A percentile compares a stretch with the other conserved stretches of the same genome.
Conservation (phyloP, 306 rosid species). For the Prunus campanulata region DNA sequence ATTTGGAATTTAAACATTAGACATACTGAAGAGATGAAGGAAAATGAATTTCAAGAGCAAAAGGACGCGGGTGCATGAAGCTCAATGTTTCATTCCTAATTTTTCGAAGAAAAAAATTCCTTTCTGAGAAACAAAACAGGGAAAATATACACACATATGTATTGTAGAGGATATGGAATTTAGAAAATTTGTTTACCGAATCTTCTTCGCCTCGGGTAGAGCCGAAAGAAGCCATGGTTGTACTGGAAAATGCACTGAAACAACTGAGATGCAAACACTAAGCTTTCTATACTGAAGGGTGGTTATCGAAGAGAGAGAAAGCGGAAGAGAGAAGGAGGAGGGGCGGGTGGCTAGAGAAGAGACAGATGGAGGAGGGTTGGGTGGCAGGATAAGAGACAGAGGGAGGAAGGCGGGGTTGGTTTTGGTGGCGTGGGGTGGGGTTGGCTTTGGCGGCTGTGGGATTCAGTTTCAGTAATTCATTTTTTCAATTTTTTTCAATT, state of each 20-base stretch:
- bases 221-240: constrained; percentile 30
- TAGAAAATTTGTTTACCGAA: constrained; percentile 23
- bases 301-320: too few species aligned
- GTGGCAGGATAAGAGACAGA: too few species aligned
- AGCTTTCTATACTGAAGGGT: neutral
- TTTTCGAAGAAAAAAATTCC: neutral
- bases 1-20: neutral
- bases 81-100: neutral
- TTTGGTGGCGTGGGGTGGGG: too few species aligned
- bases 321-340: too few species aligned
- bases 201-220: constrained; percentile 27
- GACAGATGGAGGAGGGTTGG: too few species aligned
- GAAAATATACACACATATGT: neutral
- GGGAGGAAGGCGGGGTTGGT: too few species aligned
- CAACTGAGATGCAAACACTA: neutral
- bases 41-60: neutral
- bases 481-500: too few species aligned
- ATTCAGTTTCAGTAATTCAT: too few species aligned
- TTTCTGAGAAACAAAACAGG: neutral
- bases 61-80: neutral
- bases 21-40: neutral
- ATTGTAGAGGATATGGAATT: neutral
- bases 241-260: neutral
- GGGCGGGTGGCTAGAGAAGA: too few species aligned
- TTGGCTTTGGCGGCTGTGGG: too few species aligned